Base-by-base conservation (phyloP, 306 rosid genomes). In the Hippophae tibetana region DNA sequence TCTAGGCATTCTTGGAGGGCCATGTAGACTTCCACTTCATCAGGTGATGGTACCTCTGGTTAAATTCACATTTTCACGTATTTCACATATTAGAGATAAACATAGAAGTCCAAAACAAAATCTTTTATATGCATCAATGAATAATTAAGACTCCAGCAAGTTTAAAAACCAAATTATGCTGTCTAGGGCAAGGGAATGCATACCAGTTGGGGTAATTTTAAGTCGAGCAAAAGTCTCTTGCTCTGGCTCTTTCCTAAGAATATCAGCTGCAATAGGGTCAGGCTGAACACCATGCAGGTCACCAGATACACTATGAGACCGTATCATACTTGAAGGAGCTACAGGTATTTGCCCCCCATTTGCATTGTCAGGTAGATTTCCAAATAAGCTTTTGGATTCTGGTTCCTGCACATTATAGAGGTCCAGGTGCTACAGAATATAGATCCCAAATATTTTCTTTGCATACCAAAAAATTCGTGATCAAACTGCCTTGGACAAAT, bases 261-360 rank as follows among this genome's bases (percentile, higher is more conserved):
- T 89, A 81, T 93, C 99, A 80, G 99, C 99, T 10, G 95, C 89
- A 65, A 93, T 82, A 63, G 99, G 99, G 52, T 89, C 95, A 44
- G 99, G 95, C 73, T 86, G 99, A 65, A 86, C 94, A 12, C 99
- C 97, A 61, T 93, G 95, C 65, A 93, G 83, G 46, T 93, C 99
- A 67, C 97, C 99, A 53, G 99, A 86, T 66, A 88, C 77, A 74
- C 97, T 86, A 74, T 86, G 95, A 56, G 99, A 93, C 62, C 86
- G 84, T 71, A 82, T 89, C 97, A 93, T 86, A 77, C 84, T 86
- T 64, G 99, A 65, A 71, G 94, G 63, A 62, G 86, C 57, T 31
- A 86, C 69, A 52, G 90, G 64, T 42, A 84, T 65, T 74, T 77
- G 85, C 70, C 84, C 99, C 69, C 83, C 95, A 46, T 72, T 84